Conservation (phyloP, 805 yeast genomes). For the Metschnikowia proteae region DNA sequence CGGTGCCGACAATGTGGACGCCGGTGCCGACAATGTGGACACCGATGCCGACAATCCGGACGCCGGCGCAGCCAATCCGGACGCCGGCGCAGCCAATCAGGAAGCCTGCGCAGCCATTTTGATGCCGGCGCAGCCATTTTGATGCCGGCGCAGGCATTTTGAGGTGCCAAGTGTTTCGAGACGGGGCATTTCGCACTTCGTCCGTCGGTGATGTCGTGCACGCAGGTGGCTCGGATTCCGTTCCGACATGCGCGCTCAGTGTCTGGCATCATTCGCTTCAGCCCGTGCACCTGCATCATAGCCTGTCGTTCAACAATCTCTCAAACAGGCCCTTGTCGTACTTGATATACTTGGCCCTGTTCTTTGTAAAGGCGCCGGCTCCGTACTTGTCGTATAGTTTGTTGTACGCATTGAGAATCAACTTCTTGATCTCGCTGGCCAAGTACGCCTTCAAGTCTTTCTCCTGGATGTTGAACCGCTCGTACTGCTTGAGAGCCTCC, state of each 20-base stretch:
- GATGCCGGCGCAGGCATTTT: too few species aligned
- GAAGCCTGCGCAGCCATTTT: too few species aligned
- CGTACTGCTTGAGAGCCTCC: conserved; percentile 63
- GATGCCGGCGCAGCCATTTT: background rate
- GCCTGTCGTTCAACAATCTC: conserved; percentile 22
- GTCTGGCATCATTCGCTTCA: background rate
- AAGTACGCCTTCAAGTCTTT: conserved; percentile 58
- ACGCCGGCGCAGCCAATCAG: too few species aligned
- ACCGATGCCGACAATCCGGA: too few species aligned
- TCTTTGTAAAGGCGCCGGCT: conserved; percentile 66
- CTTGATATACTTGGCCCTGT: conserved; percentile 66
- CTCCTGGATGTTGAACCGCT: conserved; percentile 63
- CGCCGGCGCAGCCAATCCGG: too few species aligned
- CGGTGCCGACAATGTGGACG: background rate
- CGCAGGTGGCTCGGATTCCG: background rate
- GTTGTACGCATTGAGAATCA: conserved; percentile 79
- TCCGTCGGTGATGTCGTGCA: background rate
- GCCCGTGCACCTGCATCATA: conserved; percentile 5
- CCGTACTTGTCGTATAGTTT: conserved; percentile 78
- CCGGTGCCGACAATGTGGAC: too few species aligned
- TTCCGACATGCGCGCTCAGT: background rate
- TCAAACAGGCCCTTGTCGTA: conserved; percentile 50
- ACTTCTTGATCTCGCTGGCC: conserved; percentile 64
- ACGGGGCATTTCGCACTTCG: background rate
- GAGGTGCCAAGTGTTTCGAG: background rate